Base-by-base conservation (phyloP, 2,329 filamentous ascomycete genomes). In the Exserohilum rostratum region DNA sequence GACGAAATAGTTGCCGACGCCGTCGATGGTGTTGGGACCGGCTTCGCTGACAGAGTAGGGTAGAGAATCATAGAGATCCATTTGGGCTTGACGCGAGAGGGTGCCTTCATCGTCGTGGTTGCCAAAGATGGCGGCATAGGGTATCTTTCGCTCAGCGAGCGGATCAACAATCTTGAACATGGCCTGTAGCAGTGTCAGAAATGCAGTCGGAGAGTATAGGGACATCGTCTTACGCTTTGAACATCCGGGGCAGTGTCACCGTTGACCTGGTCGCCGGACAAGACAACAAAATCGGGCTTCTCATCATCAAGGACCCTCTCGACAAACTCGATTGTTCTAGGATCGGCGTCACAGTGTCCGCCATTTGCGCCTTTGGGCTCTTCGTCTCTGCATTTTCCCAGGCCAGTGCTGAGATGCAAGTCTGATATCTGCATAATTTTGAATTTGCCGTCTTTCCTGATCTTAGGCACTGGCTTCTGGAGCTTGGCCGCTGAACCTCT, bases 361-460 rank as follows among this genome's bases (percentile, higher is more conserved):
- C 87, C 87, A 47, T 91, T 85, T 62, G 86, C 85, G 43, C 83
- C 83, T 58, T 86, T 84, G 0, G 93, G 93, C 62, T 93, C 83
- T n/a, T 91, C 86, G 65, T 99, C 92, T 61, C 95, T 87, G 71
- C 95, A 99, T 39, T 78, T 77, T 9, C 95, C 95, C 5, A 93
- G 82, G 9, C 93, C 95, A 2, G 95, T 99, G 69, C 91, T 93
- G 51, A 99, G 79, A 76, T 99, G 95, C 57, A 98, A 79, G 78
- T 99, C 95, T n/a, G 92, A 90, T 50, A 96, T 82, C 77, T 99
- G 95, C 83, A 99, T 87, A 61, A 99, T 96, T 80, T 98, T 98
- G 80, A 98, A 98, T 66, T 89, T 91, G 27, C 93, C 95, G 71
- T 95, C 91, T 58, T 96, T 91, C 38, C 86, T 85, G 60, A 99